These are phyloP conservation scores for Phaeosphaeria sp. DNA, from an alignment of 2,329 filamentous ascomycete genomes.

Conservation along the genomic window DNA sequence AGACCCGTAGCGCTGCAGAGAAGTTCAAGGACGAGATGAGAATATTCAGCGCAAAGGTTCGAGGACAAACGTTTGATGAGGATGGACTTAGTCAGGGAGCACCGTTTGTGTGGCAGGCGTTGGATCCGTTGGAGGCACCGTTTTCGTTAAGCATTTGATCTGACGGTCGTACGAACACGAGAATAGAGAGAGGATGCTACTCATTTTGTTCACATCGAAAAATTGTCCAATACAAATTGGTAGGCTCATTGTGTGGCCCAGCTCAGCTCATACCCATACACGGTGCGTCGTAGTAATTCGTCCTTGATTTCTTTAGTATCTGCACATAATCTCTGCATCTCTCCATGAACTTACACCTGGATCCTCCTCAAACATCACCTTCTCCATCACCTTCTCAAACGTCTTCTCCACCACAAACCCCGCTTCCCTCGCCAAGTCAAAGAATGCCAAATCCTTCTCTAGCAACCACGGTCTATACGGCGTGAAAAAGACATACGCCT, in stretches of 20 bases:
- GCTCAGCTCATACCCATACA: not conserved
- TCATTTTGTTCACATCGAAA: not conserved
- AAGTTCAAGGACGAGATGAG: not conserved
- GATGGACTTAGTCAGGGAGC: not conserved
- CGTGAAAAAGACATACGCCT: slow-evolving; percentile 89
- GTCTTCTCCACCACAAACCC: slow-evolving; percentile 82
- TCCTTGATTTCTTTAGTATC: not conserved
- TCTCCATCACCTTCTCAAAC: slow-evolving; percentile 81
- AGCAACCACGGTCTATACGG: slow-evolving; percentile 91
- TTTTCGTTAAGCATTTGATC: not conserved
- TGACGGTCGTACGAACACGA: not conserved
- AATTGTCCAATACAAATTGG: not conserved
- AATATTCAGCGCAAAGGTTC: not conserved
- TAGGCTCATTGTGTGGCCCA: not conserved
- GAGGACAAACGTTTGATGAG: not conserved
- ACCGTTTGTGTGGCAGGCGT: not conserved
- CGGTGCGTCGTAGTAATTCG: not conserved
- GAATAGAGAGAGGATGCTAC: not conserved
- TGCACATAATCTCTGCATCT: not conserved
- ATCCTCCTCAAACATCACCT: slow-evolving; percentile 88
- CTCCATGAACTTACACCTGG: slow-evolving; percentile 66
- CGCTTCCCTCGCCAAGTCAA: slow-evolving; percentile 72
- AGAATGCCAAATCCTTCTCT: slow-evolving; percentile 85
- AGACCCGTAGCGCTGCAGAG: not conserved
- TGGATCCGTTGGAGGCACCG: not conserved